phyloP scores from a whole-genome alignment of 345 rosid species.

The Gossypium rotundifolium region DNA sequence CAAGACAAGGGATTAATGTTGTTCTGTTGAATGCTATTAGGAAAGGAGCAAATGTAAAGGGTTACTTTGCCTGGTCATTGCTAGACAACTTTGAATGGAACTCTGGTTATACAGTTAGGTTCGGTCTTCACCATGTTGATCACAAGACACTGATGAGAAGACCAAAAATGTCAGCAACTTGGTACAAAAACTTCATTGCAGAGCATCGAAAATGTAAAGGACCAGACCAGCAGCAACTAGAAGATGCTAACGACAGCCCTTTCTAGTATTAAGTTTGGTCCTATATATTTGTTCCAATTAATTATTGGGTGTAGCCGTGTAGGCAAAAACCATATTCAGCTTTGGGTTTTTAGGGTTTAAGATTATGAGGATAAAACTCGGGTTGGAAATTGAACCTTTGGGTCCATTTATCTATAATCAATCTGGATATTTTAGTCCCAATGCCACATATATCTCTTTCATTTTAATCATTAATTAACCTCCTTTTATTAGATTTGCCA shows the following conservation, averaged over 20 bases:
- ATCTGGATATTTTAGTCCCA: no score
- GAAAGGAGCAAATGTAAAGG: constrained; percentile 69
- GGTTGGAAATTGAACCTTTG: no score
- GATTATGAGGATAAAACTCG: no score
- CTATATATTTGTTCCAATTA: no score
- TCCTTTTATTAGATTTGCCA: no score
- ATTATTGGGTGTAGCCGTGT: no score
- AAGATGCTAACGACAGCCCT: neutral
- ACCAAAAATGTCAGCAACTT: neutral
- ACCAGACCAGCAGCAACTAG: neutral
- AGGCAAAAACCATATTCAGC: no score
- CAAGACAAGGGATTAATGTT: neutral
- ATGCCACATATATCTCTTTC: no score
- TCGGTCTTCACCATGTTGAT: neutral
- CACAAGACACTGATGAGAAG: neutral
- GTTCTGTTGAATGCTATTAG: neutral
- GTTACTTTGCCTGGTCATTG: constrained; percentile 72
- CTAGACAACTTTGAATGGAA: constrained; percentile 36
- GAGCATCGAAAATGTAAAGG: neutral
- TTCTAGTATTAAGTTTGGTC: neutral
- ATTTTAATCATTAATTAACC: no score
- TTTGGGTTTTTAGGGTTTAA: no score
- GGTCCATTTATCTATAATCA: no score
- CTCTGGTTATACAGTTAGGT: constrained; percentile 10
- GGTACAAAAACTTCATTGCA: neutral